These are phyloP conservation scores for Monosporascus cannonballus DNA, from an alignment of 2,329 filamentous ascomycete species.

Conservation along the genomic window DNA sequence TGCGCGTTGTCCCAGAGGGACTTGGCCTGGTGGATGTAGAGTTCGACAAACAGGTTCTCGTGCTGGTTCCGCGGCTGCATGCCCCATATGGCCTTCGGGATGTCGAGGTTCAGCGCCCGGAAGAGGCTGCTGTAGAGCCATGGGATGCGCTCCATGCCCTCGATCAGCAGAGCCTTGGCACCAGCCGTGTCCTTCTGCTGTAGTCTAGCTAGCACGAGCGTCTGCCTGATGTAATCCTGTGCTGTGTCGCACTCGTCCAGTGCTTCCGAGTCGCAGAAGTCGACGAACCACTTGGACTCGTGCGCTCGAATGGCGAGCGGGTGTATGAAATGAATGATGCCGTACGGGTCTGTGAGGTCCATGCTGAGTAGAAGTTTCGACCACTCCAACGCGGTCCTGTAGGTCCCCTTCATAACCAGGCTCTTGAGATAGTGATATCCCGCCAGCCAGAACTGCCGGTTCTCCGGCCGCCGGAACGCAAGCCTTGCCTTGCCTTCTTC, in stretches of 20 bases:
- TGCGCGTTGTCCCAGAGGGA: slow-evolving; percentile 82
- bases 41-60: slow-evolving; percentile 63
- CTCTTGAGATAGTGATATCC: slow-evolving; percentile 85
- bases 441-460: slow-evolving; percentile 87
- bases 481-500: slow-evolving; percentile 73
- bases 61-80: slow-evolving; percentile 58
- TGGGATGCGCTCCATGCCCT: slow-evolving; percentile 67
- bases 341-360: slow-evolving; percentile 75
- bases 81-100: slow-evolving; percentile 80
- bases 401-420: slow-evolving; percentile 84
- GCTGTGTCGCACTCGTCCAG: slow-evolving; percentile 32
- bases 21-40: slow-evolving; percentile 72
- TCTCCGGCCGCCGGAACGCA: slow-evolving; percentile 76
- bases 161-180: slow-evolving; percentile 57
- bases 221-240: slow-evolving; percentile 66
- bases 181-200: slow-evolving; percentile 61
- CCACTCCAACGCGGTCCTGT: slow-evolving; percentile 91
- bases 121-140: slow-evolving; percentile 83
- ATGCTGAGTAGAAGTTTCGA: slow-evolving; percentile 75
- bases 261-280: slow-evolving; percentile 50
- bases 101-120: slow-evolving; percentile 69
- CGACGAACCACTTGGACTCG: slow-evolving; percentile 69
- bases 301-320: slow-evolving; percentile 76
- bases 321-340: slow-evolving; percentile 73
- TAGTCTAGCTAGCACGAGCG: slow-evolving; percentile 67